phyloP scores from a whole-genome alignment of 306 rosid genomes.

The Chamaecrista fasciculata region DNA sequence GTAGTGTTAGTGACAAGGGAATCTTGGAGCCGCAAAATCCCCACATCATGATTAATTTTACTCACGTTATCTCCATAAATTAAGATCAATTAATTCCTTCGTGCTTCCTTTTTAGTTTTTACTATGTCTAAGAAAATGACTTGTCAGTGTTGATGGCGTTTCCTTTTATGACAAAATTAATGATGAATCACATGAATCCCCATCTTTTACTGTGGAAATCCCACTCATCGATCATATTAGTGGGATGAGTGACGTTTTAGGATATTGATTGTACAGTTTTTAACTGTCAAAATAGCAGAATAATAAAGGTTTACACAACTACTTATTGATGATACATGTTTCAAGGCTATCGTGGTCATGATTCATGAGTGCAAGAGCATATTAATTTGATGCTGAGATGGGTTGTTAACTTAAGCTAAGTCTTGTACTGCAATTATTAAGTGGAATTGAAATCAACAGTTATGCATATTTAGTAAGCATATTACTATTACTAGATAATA shows the following conservation, averaged over 20 bases:
- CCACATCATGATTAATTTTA: conserved; percentile 6
- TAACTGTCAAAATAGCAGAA: too few species aligned
- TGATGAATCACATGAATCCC: neutral
- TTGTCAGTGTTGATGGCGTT: too few species aligned
- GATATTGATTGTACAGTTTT: neutral
- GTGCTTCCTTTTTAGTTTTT: neutral
- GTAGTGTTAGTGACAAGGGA: neutral
- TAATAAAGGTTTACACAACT: too few species aligned
- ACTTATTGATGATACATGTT: neutral
- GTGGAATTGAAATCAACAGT: neutral
- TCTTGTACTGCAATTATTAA: too few species aligned
- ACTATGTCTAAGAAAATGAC: too few species aligned
- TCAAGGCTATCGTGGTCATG: neutral
- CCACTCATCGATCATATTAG: neutral
- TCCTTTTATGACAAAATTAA: too few species aligned
- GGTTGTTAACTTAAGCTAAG: too few species aligned
- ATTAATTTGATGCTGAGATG: neutral
- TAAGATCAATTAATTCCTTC: neutral
- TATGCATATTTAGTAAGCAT: neutral
- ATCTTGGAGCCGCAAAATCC: neutral
- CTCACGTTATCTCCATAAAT: neutral
- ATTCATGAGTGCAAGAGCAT: neutral
- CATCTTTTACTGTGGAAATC: neutral
- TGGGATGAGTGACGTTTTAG: conserved; percentile 4
- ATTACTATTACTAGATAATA: neutral